Conservation (phyloP, 1,284 basidiomycete genomes). For the Marasmius tenuissimus region DNA sequence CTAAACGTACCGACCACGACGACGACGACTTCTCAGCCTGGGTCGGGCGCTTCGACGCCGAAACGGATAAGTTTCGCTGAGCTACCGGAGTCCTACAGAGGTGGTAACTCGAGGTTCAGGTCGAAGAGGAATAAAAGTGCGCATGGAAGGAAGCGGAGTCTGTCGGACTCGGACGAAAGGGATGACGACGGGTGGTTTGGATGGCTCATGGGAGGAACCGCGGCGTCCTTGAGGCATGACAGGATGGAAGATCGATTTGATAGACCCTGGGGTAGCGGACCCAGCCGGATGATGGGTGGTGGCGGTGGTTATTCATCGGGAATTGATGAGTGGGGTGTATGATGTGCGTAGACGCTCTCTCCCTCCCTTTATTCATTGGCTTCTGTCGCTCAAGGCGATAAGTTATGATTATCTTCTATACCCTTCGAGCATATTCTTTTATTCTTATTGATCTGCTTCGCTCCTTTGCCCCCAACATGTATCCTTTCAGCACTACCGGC, state of each 20-base stretch:
- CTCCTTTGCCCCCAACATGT: not conserved
- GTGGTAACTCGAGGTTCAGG: slow-evolving; percentile 17
- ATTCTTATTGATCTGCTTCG: not conserved
- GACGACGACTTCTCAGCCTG: slow-evolving; percentile 1
- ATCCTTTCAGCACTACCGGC: not conserved
- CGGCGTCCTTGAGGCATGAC: slow-evolving; percentile 13
- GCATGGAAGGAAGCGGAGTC: slow-evolving; percentile 12
- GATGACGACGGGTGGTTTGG: slow-evolving; percentile 48
- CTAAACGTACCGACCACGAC: not conserved
- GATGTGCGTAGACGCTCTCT: slow-evolving; percentile 13
- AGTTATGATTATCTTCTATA: no score
- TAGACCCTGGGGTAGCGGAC: slow-evolving; percentile 44
- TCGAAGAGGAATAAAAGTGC: slow-evolving; percentile 22
- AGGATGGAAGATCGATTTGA: slow-evolving; percentile 16
- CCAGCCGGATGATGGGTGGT: slow-evolving; percentile 46
- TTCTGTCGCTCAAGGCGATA: not conserved
- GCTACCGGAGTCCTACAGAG: slow-evolving; percentile 59
- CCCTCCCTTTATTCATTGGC: not conserved
- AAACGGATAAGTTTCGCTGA: slow-evolving; percentile 76
- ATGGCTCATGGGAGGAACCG: slow-evolving; percentile 38
- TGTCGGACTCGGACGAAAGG: slow-evolving; percentile 20
- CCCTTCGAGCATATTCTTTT: not conserved
- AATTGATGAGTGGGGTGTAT: slow-evolving; percentile 62
- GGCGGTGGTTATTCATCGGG: slow-evolving; percentile 43
- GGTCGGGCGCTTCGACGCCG: slow-evolving; percentile 53